Conservation (phyloP, 352 stramenopile genomes). For the Phytophthora cactorum region DNA sequence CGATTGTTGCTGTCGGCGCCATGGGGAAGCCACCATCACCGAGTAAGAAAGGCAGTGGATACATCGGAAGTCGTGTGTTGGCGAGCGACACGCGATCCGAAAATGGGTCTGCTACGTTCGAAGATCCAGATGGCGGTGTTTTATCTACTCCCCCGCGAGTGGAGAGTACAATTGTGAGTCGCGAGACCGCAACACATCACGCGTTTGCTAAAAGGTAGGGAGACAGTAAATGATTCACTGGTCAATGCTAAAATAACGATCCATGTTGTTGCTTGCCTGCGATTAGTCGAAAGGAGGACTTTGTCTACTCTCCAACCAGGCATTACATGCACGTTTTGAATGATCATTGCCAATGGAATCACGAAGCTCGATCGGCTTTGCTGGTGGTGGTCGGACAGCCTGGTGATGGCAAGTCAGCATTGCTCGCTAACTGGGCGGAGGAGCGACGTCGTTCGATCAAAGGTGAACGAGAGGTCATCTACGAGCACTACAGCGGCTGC, state of each 20-base stretch:
- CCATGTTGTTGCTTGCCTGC: background rate
- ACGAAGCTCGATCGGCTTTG: slow-evolving; percentile 45
- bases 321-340: slow-evolving; percentile 76
- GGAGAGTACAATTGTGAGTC: slow-evolving; percentile 75
- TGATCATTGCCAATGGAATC: slow-evolving; percentile 68
- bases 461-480: slow-evolving; percentile 67
- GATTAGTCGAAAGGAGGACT: slow-evolving; percentile 68
- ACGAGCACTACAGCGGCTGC: slow-evolving; percentile 81
- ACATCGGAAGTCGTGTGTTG: slow-evolving; percentile 16
- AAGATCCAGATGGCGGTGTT: slow-evolving; percentile 26
- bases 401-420: slow-evolving; percentile 77
- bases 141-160: slow-evolving; percentile 23
- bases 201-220: slow-evolving; percentile 72
- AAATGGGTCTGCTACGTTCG: slow-evolving; percentile 23
- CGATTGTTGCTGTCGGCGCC: background rate
- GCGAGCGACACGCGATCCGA: slow-evolving; percentile 19
- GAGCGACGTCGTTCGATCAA: slow-evolving; percentile 42
- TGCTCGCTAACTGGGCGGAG: slow-evolving; percentile 78
- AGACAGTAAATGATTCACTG: background rate
- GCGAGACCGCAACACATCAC: slow-evolving; percentile 73
- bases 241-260: background rate
- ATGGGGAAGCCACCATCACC: slow-evolving; percentile 51
- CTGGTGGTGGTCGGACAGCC: slow-evolving; percentile 68
- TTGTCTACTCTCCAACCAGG: slow-evolving; percentile 62
- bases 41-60: slow-evolving; percentile 37